Base-by-base conservation (phyloP, 805 yeast species). In the Metschnikowia noctiluminum region DNA sequence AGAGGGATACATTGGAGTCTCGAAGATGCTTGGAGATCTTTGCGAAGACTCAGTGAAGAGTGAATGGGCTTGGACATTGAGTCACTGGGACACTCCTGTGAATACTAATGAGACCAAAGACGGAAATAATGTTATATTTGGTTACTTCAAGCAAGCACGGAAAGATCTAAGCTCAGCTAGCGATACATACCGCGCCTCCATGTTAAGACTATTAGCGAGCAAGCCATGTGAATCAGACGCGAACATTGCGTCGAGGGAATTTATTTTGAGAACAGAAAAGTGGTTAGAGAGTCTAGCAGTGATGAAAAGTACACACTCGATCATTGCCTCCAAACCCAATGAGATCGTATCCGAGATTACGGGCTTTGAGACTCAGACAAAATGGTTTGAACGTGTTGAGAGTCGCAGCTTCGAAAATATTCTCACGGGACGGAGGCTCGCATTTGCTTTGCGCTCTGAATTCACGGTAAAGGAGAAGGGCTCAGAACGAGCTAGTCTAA, bases 41-140 rank as follows among this genome's bases (percentile, higher is more conserved):
- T 31, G 53, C 4, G 37, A 38, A 12, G 44, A 52, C 1, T 61
- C 59, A 4, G 21, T 27, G 21, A 62, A 63, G 26, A 49, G 65
- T 1, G 81, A 78, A 49, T 83, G 89, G 80, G 79, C 83, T 0
- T 85, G 96, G 89, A 86, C 86, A 59, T 64, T 91, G 37, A 79
- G 77, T 38, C 78, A 80, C 43, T 91, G 97, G 97, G 85, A 85
- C 46, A 51, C 87, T 1, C 88, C 95, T 0, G 52, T 61, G 0
- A 73, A 83, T 1, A 21, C 21, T 21, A 61, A 59, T 2, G 54
- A 50, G 0, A 61, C 76, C 0, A 43, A 46, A 0, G 63, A 70
- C 0, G 78, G 73, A 36, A 72, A 79, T 40, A 77, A 76, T 39
- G 66, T 72, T 2, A 64, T 84, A 2, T 89, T 85, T 59, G 68